Evolutionary conservation across 2,329 filamentous ascomycete species (phyloP).

Genomic region (Alternaria consortialis): DNA sequence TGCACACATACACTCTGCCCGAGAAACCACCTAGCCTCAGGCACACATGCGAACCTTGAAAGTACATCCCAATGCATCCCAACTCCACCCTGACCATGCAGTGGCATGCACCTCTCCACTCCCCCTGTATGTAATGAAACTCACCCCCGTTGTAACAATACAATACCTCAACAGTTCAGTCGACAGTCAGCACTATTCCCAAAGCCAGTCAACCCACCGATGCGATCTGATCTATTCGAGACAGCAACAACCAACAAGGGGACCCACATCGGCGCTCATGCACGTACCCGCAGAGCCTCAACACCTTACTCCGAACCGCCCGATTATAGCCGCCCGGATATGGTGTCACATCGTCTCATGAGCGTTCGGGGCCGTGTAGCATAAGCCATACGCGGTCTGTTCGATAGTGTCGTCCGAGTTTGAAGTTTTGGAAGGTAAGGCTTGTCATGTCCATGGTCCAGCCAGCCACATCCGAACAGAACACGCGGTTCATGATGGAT

Average conservation of each 20-base stretch:
- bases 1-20: neutral
- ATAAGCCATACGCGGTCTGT: neutral
- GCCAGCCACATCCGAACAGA: neutral
- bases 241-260: neutral
- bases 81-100: neutral
- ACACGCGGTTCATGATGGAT: neutral
- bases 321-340: neutral
- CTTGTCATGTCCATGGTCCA: neutral
- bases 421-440: neutral
- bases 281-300: constrained; percentile 7
- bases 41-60: neutral
- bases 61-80: neutral
- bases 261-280: neutral
- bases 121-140: neutral
- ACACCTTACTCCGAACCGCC: neutral
- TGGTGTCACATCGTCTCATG: neutral
- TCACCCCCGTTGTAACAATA: neutral
- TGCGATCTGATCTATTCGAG: neutral
- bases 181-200: neutral
- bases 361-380: neutral
- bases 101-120: neutral
- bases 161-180: neutral
- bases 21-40: neutral
- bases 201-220: neutral
- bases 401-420: neutral